Base-by-base conservation (phyloP, 257 asterid genomes). In the Paraleonurus japonicus region DNA sequence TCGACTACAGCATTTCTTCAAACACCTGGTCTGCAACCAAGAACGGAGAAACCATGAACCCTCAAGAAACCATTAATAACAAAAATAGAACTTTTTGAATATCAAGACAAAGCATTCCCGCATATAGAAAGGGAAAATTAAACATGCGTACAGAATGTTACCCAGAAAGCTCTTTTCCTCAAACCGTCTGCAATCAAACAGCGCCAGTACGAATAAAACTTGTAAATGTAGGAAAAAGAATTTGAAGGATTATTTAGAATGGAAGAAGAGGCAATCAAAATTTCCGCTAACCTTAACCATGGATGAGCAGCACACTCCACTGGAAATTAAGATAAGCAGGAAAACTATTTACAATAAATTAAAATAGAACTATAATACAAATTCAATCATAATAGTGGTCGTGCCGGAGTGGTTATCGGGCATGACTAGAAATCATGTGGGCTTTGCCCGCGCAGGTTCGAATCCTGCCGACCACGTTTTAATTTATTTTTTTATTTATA, bases 351-450 rank as follows among this genome's bases (percentile, higher is more conserved):
- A 13, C 0, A 1, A 13, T 12, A 13, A 7, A 2, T 43, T 43
- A 13, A 12, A 1, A 12, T 11, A 41, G 11, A 43, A 1, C 2
- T n/a, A 50, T 0, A 50, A 17, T 5, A 12, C 7, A 0, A 30
- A 1, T 15, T 50, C 0, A 4, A 1, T 5, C 37, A 57, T 8
- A 22, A 0, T 2, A 1, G 96, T 89, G 95, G 99, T 86, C 95
- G 96, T 94, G 97, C 95, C 96, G 97, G 97, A 91, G 97, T 94
- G 97, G 99, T 89, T 94, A 91, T 94, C 95, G 96, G 97, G 96
- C 97, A 94, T 91, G 98, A 94, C 97, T 94, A 87, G 97, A 91
- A 91, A 91, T 89, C 97, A 91, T 94, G 96, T 88, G 99, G 96
- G 96, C 96, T 87, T 1, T 89, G 96, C 97, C 95, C 96, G 96